Evolutionary conservation across 495 filamentous ascomycete genomes (phyloP), one percentile per base, ranked within the genome.

Genomic region (Pseudoneurospora amorphoporcata): DNA sequence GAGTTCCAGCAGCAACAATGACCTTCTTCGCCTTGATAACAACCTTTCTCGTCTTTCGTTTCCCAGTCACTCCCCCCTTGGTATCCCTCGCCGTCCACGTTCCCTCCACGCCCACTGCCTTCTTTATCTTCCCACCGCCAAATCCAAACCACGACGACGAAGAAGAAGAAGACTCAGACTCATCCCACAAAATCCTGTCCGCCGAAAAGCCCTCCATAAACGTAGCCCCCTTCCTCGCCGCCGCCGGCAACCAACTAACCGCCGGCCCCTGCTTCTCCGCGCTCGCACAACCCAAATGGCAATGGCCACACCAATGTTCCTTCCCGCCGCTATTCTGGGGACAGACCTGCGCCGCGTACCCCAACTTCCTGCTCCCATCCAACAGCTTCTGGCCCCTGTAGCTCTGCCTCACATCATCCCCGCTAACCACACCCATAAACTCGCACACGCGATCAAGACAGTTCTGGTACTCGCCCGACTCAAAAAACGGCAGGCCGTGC

Each of bases 11-110:
- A 2, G 92, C 90, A 12, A 97, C 80, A 32, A 98, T 87, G 1
- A 97, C 92, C 75, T 90, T 91, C 84, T 93, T 94, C 0, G 94
- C 93, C 75, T 87, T 92, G 69, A 97, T 86, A 47, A 88, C 84
- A 17, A 96, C 84, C 74, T 89, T 82, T 19, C 90, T 85, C 53
- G 80, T 82, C 2, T 79, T 84, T n/a, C 81, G 75, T 17, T 80
- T 79, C 0, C 86, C 87, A 29, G 84, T 82, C 4, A 89, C 79
- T 3, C 86, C 86, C 12, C 89, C 87, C 40, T 88, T 82, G 37
- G 83, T 82, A 75, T 92, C 91, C 68, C 92, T 85, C 23, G 91
- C 90, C 3, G 84, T 89, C 93, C 93, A 97, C 17, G 80, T 84
- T 2, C 93, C 94, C 74, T 85, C 75, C 2, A 97, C 86, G 0